Percentiles rank a stretch among this genome's conserved stretches.
Evolutionary conservation across 768 basidiomycete species (phyloP).

Genomic region (Leucocoprinus sp.): DNA sequence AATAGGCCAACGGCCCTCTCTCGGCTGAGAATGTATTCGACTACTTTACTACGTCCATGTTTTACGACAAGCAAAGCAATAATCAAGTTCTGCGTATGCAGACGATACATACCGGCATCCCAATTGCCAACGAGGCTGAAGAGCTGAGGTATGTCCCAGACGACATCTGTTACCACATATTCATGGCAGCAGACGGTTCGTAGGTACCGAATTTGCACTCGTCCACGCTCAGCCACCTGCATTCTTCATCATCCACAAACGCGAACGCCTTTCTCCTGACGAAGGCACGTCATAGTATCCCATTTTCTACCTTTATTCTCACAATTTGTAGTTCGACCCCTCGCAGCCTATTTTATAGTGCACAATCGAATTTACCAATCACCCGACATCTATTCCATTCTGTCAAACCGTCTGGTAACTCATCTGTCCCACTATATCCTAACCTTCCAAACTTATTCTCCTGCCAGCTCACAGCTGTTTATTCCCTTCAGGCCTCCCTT

Average conservation of each 20-base stretch:
- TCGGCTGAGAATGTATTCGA: constrained; percentile 76
- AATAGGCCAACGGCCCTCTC: constrained; percentile 69
- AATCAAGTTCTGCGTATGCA: constrained; percentile 93
- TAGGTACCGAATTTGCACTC: constrained; percentile 80
- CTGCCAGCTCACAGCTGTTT: constrained; percentile 56
- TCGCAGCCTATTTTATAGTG: constrained; percentile 82
- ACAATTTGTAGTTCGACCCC: constrained; percentile 48
- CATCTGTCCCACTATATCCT: constrained; percentile 4
- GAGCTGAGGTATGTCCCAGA: constrained; percentile 80
- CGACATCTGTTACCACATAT: no score
- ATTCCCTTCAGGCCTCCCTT: constrained; percentile 69
- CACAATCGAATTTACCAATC: constrained; percentile 86
- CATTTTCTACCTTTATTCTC: not conserved
- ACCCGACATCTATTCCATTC: constrained; percentile 74
- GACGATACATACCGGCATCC: constrained; percentile 76
- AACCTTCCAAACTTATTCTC: not conserved
- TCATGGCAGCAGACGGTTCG: constrained; percentile 56
- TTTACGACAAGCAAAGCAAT: constrained; percentile 91
- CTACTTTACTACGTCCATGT: constrained; percentile 87
- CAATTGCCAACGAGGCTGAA: constrained; percentile 72
- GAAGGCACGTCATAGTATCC: constrained; percentile 47
- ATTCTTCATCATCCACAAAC: constrained; percentile 85
- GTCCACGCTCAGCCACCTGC: constrained; percentile 74
- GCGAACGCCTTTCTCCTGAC: constrained; percentile 74
- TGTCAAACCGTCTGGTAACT: constrained; percentile 74